Evolutionary conservation across 306 rosid species (phyloP).

Genomic region (Betula pendula): DNA sequence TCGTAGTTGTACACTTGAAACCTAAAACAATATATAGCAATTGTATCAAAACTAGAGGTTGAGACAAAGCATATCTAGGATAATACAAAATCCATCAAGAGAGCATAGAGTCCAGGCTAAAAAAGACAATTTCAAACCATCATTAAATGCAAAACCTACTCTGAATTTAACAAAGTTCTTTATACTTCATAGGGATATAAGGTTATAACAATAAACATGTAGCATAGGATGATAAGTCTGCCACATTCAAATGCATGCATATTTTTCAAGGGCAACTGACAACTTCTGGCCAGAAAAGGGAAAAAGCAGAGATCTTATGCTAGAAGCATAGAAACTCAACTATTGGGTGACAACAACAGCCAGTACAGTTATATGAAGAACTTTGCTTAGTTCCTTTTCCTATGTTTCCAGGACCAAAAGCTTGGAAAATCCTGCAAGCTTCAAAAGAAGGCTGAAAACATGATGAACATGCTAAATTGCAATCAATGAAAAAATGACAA

Average conservation of each 20-base stretch:
- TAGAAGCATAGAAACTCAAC: conserved; percentile 15
- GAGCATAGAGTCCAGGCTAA: neutral
- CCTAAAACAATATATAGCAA: conserved; percentile 45
- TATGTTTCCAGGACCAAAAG: conserved; percentile 7
- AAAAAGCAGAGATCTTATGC: neutral
- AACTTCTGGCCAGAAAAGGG: neutral
- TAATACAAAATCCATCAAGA: neutral
- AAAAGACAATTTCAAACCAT: neutral
- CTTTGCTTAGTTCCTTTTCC: neutral
- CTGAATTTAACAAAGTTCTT: neutral
- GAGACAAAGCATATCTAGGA: neutral
- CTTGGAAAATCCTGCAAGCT: conserved; percentile 8
- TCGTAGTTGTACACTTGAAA: conserved; percentile 82
- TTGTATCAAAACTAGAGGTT: conserved; percentile 21
- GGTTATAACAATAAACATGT: neutral
- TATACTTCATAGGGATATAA: neutral
- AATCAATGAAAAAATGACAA: neutral
- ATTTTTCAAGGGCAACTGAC: neutral
- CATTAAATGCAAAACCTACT: neutral
- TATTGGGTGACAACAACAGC: neutral
- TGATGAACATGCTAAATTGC: neutral
- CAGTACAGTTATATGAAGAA: conserved; percentile 6
- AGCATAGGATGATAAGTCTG: neutral
- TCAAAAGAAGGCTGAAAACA: conserved; percentile 1
- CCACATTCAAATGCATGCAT: neutral